Evolutionary conservation across 805 yeast species (phyloP).

Genomic region (Wickerhamiella dianesei): DNA sequence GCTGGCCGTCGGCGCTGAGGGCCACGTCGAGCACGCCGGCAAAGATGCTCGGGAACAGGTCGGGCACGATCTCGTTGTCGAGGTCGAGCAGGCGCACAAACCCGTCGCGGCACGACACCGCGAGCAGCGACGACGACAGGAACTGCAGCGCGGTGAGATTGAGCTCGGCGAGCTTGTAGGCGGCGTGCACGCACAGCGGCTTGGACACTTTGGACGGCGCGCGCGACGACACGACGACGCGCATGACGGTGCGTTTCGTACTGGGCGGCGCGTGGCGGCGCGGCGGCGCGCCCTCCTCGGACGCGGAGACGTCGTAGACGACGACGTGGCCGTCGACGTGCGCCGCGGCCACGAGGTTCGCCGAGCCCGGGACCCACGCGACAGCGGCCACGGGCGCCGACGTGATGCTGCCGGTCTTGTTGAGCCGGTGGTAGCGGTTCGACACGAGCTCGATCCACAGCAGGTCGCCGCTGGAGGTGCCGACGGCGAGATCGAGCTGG

Average conservation of each 20-base stretch:
- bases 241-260: slow-evolving; percentile 1
- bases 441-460: slow-evolving; percentile 44
- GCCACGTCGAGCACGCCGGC: slow-evolving; percentile 45
- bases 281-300: slow-evolving; percentile 29
- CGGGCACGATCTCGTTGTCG: slow-evolving; percentile 31
- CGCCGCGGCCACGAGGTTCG: slow-evolving; percentile 40
- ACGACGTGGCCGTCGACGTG: slow-evolving; percentile 50
- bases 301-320: slow-evolving; percentile 35
- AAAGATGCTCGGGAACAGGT: slow-evolving; percentile 49
- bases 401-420: slow-evolving; percentile 35
- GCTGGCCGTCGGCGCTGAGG: slow-evolving; percentile 43
- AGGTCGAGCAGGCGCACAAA: slow-evolving; percentile 45
- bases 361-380: slow-evolving; percentile 35
- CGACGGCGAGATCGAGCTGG: slow-evolving; percentile 40
- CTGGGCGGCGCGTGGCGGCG: background rate
- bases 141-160: slow-evolving; percentile 39
- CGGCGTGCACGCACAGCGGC: slow-evolving; percentile 27
- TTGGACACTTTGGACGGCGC: background rate
- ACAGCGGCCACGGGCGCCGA: slow-evolving; percentile 33
- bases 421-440: slow-evolving; percentile 37
- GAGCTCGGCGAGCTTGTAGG: slow-evolving; percentile 45
- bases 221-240: background rate
- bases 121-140: slow-evolving; percentile 24
- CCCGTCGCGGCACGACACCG: slow-evolving; percentile 55
- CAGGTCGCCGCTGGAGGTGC: slow-evolving; percentile 56